Percentiles rank a stretch among this genome's conserved stretches.
Evolutionary conservation across 2,329 filamentous ascomycete species (phyloP).

Genomic region (Xylariales sp.): DNA sequence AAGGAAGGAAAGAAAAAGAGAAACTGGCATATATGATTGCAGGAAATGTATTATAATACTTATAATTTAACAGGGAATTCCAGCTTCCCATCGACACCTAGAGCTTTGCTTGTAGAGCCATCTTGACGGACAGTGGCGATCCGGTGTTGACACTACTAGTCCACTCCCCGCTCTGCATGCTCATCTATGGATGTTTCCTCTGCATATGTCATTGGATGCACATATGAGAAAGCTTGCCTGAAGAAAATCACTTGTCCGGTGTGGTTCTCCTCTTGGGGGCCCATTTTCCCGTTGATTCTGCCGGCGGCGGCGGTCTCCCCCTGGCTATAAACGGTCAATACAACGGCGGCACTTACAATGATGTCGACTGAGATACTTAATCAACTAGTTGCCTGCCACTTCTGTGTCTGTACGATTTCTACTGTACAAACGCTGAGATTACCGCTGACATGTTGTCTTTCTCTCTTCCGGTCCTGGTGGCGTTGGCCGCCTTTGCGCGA

Average conservation of each 20-base stretch:
- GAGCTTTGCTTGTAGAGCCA: not conserved
- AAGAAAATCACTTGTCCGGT: slow-evolving; percentile 1
- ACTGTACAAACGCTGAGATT: not conserved
- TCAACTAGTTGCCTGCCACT: too few species aligned
- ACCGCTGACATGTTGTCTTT: slow-evolving; percentile 27
- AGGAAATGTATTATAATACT: too few species aligned
- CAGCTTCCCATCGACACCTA: not conserved
- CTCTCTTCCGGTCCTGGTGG: slow-evolving; percentile 17
- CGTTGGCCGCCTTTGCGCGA: slow-evolving; percentile 14
- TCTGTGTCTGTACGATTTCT: not conserved
- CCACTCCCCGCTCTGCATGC: slow-evolving; percentile 16
- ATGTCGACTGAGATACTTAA: slow-evolving; percentile 12
- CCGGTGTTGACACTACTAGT: not conserved
- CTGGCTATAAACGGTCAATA: slow-evolving; percentile 25
- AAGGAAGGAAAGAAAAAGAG: too few species aligned
- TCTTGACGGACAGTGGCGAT: slow-evolving; percentile 26
- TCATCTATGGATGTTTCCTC: slow-evolving; percentile 23
- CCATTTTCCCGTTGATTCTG: slow-evolving; percentile 41
- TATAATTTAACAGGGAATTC: too few species aligned
- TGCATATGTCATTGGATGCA: slow-evolving; percentile 18
- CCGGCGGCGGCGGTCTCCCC: slow-evolving; percentile 30
- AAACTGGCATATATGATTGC: too few species aligned
- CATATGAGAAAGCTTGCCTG: slow-evolving; percentile 11
- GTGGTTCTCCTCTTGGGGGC: slow-evolving; percentile 22
- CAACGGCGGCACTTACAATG: slow-evolving; percentile 33